A percentile compares a stretch with the other conserved stretches of the same genome.
Evolutionary conservation across 352 stramenopile species (phyloP).

Genomic region (Phytophthora meadii): DNA sequence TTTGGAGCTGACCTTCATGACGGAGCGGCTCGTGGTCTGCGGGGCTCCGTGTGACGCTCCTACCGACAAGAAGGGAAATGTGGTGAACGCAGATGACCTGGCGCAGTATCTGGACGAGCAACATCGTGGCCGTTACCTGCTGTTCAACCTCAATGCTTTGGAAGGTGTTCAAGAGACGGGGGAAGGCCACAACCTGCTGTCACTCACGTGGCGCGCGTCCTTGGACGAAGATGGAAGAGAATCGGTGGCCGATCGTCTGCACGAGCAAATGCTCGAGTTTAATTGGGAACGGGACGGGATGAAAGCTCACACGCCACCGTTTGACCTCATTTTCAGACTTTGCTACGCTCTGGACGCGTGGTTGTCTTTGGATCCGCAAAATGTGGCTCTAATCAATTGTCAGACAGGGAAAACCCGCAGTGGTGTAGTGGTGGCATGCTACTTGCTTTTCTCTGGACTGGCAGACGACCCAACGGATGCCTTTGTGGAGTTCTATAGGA

Average conservation of each 20-base stretch:
- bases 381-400: constrained; percentile 91
- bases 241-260: constrained; percentile 56
- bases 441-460: constrained; percentile 89
- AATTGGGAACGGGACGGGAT: constrained; percentile 83
- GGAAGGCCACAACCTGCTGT: constrained; percentile 1
- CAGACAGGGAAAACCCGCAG: constrained; percentile 94
- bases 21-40: constrained; percentile 64
- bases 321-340: constrained; percentile 90
- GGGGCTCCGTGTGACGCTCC: constrained; percentile 59
- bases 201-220: not conserved
- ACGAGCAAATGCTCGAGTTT: constrained; percentile 89
- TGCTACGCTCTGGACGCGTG: constrained; percentile 95
- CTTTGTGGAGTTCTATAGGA: constrained; percentile 92
- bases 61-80: constrained; percentile 78
- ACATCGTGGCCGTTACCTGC: constrained; percentile 69
- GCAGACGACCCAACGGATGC: constrained; percentile 79
- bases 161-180: constrained; percentile 28
- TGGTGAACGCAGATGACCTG: constrained; percentile 79
- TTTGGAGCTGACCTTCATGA: constrained; percentile 82
- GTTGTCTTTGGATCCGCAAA: constrained; percentile 77
- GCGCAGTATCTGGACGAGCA: constrained; percentile 58
- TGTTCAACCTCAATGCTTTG: constrained; percentile 85
- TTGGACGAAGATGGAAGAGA: constrained; percentile 1
- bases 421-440: constrained; percentile 93
- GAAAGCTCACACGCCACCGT: constrained; percentile 82